Conservation (phyloP, 345 rosid genomes). For the Aquilaria sinensis region DNA sequence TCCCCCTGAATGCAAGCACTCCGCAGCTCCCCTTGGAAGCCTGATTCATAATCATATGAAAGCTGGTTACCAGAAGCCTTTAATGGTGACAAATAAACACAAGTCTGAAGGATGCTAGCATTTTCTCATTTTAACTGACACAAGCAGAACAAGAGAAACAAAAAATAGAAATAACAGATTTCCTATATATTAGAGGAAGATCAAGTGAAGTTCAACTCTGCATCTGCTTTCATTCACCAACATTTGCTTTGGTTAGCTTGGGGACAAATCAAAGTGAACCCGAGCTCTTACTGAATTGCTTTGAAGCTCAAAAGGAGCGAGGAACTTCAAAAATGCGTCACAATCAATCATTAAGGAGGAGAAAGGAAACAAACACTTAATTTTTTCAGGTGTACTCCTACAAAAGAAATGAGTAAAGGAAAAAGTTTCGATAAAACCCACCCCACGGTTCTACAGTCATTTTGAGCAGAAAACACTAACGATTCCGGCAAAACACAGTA, state of each 20-base stretch:
- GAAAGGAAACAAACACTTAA: slow-evolving; percentile 4
- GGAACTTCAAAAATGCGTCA: not conserved
- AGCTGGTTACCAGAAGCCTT: slow-evolving; percentile 6
- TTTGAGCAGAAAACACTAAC: not conserved
- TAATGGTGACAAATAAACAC: not conserved
- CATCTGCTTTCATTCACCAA: too few species aligned
- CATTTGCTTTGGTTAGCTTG: too few species aligned
- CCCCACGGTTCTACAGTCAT: slow-evolving; percentile 2
- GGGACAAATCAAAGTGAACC: too few species aligned
- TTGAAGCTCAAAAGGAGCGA: not conserved
- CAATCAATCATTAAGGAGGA: not conserved
- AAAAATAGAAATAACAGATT: not conserved
- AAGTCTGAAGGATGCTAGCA: not conserved
- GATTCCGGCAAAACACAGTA: slow-evolving; percentile 4
- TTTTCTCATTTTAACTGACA: not conserved
- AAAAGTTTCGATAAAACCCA: slow-evolving; percentile 16
- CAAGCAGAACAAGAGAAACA: not conserved
- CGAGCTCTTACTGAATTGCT: too few species aligned
- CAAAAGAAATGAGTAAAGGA: slow-evolving; percentile 2
- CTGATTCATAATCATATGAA: slow-evolving; percentile 15
- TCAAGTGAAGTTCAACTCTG: too few species aligned
- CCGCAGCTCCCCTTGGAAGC: slow-evolving; percentile 10
- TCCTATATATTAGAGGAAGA: too few species aligned
- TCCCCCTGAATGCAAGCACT: slow-evolving; percentile 9
- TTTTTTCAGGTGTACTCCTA: slow-evolving; percentile 3